Conservation (phyloP, 441 rosid species). For the Gossypium schwendimanii region DNA sequence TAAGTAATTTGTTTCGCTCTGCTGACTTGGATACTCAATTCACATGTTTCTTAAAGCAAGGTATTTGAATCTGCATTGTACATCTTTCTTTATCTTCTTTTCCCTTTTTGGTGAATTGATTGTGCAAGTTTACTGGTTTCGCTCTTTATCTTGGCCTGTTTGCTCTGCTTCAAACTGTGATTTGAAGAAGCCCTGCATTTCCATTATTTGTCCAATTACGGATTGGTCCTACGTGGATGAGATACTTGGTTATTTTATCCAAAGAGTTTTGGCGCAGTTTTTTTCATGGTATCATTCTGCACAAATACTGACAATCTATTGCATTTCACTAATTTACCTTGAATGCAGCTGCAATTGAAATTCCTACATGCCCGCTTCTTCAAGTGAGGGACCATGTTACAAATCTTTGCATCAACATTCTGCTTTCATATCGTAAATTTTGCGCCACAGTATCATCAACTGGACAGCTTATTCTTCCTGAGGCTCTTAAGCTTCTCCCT, state of each 20-base stretch:
- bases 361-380: conserved; percentile 60
- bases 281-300: background rate
- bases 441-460: conserved; percentile 95
- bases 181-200: background rate
- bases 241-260: background rate
- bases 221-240: background rate
- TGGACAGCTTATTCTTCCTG: conserved; percentile 98
- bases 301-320: background rate
- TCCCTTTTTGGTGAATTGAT: background rate
- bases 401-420: conserved; percentile 64
- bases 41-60: conserved; percentile 95
- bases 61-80: conserved; percentile 28
- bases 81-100: conserved; percentile 11
- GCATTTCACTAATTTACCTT: conserved; percentile 10
- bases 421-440: conserved; percentile 85
- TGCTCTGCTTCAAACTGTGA: conserved; percentile 3
- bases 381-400: conserved; percentile 73
- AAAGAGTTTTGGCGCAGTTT: background rate
- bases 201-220: background rate
- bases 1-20: conserved; percentile 78
- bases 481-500: conserved; percentile 96
- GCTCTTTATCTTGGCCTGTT: background rate
- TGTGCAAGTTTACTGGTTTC: background rate
- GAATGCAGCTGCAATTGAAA: conserved; percentile 68
- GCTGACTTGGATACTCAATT: conserved; percentile 94